Conservation (phyloP, 352 stramenopile genomes). For the Globisporangium paddicum region DNA sequence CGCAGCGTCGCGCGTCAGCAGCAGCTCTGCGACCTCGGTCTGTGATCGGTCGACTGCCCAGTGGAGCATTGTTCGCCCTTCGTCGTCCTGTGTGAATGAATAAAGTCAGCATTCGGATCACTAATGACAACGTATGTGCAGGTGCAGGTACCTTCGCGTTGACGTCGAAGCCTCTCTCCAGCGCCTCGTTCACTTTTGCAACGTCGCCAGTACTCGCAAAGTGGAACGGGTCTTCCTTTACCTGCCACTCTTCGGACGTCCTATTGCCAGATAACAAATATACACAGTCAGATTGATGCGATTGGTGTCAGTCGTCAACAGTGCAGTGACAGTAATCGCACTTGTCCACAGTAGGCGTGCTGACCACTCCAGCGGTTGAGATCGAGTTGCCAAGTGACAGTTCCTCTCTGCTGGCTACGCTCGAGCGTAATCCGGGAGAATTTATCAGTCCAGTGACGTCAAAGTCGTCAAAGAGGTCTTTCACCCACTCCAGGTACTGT, state of each 20-base stretch:
- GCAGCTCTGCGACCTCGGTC: conserved; percentile 36
- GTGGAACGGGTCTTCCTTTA: conserved; percentile 67
- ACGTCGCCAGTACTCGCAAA: conserved; percentile 64
- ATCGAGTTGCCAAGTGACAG: conserved; percentile 29
- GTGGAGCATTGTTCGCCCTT: conserved; percentile 79
- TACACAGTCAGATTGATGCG: not conserved
- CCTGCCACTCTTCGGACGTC: conserved; percentile 74
- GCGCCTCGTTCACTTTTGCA: conserved; percentile 36
- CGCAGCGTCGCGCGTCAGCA: conserved; percentile 47
- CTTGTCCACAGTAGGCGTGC: conserved; percentile 68
- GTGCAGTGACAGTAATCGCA: conserved; percentile 17
- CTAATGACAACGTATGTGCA: not conserved
- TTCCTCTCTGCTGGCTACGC: conserved; percentile 22
- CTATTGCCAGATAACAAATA: conserved; percentile 15
- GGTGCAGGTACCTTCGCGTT: conserved; percentile 29
- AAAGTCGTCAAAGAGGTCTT: conserved; percentile 69
- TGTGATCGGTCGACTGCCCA: conserved; percentile 76
- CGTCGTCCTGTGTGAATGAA: conserved; percentile 41
- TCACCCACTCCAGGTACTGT: conserved; percentile 65
- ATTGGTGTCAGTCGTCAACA: not conserved
- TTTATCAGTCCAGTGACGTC: conserved; percentile 35
- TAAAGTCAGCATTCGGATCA: not conserved
- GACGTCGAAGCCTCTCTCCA: conserved; percentile 40
- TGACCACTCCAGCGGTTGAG: conserved; percentile 54
- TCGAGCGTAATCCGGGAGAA: conserved; percentile 10